A percentile compares a stretch with the other conserved stretches of the same genome.
Conservation (phyloP, 2,329 filamentous ascomycete genomes). For the Microdochium nivale region DNA sequence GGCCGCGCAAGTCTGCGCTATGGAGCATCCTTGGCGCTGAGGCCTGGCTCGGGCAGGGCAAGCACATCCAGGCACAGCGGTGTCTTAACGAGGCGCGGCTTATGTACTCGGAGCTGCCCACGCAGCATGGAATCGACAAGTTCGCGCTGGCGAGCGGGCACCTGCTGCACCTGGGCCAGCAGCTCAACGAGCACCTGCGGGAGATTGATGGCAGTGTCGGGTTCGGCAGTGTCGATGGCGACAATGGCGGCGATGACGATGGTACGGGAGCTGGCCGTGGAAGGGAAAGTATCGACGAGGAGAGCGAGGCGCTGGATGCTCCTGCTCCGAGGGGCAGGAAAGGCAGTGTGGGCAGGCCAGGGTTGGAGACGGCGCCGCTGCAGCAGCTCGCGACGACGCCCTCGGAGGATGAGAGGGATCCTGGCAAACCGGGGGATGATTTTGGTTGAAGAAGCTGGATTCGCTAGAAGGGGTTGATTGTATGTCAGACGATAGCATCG, state of each 20-base stretch:
- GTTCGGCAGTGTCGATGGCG: slow-evolving; percentile 5
- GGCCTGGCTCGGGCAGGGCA: slow-evolving; percentile 70
- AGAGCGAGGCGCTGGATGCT: slow-evolving; percentile 45
- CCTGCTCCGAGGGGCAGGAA: slow-evolving; percentile 41
- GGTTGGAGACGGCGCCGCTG: slow-evolving; percentile 44
- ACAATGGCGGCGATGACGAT: slow-evolving; percentile 1
- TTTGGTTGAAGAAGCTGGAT: slow-evolving; percentile 11
- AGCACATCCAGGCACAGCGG: slow-evolving; percentile 68
- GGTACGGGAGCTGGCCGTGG: slow-evolving; percentile 4
- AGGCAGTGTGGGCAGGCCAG: slow-evolving; percentile 37
- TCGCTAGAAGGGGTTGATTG: background rate
- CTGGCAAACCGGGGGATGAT: slow-evolving; percentile 13
- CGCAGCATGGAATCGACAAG: slow-evolving; percentile 40
- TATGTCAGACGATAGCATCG: background rate
- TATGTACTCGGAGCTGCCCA: slow-evolving; percentile 42
- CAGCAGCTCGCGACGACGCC: slow-evolving; percentile 8
- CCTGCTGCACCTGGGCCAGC: slow-evolving; percentile 40
- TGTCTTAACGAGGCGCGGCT: slow-evolving; percentile 63
- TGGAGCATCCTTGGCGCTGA: slow-evolving; percentile 83
- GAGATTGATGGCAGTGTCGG: slow-evolving; percentile 20
- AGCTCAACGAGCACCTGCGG: slow-evolving; percentile 38
- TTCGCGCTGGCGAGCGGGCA: slow-evolving; percentile 44
- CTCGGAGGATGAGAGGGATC: slow-evolving; percentile 12
- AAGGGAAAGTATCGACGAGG: slow-evolving; percentile 16
- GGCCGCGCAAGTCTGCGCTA: slow-evolving; percentile 77